These are phyloP conservation scores for Trichothecium sympodiale DNA, from an alignment of 2,329 filamentous ascomycete genomes.

Conservation along the genomic window DNA sequence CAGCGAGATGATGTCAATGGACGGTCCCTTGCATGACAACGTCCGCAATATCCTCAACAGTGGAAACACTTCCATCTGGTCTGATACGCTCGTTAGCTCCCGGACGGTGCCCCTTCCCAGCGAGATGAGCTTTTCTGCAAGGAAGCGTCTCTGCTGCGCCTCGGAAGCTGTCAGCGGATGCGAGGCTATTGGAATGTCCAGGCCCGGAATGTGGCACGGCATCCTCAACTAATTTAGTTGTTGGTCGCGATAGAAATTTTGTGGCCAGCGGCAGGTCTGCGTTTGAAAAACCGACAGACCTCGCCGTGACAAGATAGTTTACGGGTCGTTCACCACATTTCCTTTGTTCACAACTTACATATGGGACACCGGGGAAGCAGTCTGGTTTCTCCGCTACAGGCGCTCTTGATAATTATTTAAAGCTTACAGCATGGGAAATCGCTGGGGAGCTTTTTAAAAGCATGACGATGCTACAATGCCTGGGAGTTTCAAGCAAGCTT, in stretches of 20 bases:
- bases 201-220: constrained; percentile 8
- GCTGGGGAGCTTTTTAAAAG: not conserved
- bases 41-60: constrained; percentile 50
- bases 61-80: constrained; percentile 20
- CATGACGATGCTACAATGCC: not conserved
- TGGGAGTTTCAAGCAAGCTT: not conserved
- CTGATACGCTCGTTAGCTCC: constrained; percentile 26
- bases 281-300: not conserved
- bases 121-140: constrained; percentile 32
- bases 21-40: constrained; percentile 53
- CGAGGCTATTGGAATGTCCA: constrained; percentile 11
- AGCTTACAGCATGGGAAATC: constrained; percentile 2
- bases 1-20: constrained; percentile 36
- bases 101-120: constrained; percentile 24
- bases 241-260: not conserved
- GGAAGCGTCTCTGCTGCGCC: constrained; percentile 58
- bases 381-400: not conserved
- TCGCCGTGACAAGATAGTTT: not conserved
- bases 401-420: constrained; percentile 3
- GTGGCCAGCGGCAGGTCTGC: not conserved
- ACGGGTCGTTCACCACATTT: constrained; percentile 1
- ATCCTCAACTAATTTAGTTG: constrained; percentile 6
- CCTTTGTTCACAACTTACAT: constrained; percentile 1
- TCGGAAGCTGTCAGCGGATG: constrained; percentile 42
- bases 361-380: not conserved